phyloP scores from a whole-genome alignment of 495 filamentous ascomycete genomes.

The Tuber indicum region DNA sequence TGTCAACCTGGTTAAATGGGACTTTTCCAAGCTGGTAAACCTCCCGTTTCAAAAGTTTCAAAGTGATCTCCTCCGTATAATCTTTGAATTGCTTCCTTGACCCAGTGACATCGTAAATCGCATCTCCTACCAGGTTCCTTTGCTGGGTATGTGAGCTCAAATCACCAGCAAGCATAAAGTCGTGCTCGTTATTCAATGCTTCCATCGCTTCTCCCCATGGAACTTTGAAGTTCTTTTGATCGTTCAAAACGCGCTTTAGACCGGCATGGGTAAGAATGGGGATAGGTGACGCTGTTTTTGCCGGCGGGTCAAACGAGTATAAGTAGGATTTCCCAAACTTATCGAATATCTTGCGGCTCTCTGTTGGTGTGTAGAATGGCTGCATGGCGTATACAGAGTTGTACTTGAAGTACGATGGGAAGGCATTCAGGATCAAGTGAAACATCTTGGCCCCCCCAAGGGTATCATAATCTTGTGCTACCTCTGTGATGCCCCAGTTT shows the following conservation, averaged over 20 bases:
- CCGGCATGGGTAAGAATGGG: conserved; percentile 51
- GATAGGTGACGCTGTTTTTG: conserved; percentile 39
- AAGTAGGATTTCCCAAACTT: conserved; percentile 46
- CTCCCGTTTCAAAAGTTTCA: conserved; percentile 49
- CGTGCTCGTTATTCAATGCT: conserved; percentile 45
- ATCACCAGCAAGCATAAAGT: conserved; percentile 54
- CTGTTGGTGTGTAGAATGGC: conserved; percentile 53
- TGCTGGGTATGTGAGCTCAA: conserved; percentile 47
- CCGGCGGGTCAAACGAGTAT: conserved; percentile 52
- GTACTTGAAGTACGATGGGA: conserved; percentile 54
- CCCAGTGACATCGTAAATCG: conserved; percentile 47
- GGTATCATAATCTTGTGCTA: conserved; percentile 47
- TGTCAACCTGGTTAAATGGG: conserved; percentile 53
- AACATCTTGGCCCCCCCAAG: conserved; percentile 57
- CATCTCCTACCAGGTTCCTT: conserved; percentile 48
- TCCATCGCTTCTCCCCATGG: conserved; percentile 52
- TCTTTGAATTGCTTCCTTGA: conserved; percentile 50
- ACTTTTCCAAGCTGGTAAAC: conserved; percentile 49
- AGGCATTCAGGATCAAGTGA: conserved; percentile 56
- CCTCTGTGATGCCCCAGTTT: conserved; percentile 65
- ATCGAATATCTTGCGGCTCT: conserved; percentile 51
- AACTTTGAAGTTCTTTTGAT: conserved; percentile 53
- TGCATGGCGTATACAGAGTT: conserved; percentile 43
- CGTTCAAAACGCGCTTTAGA: conserved; percentile 47
- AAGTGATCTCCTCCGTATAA: conserved; percentile 53